Conservation (phyloP, 495 filamentous ascomycete genomes). For the Staphylotrichum tortipilum region DNA sequence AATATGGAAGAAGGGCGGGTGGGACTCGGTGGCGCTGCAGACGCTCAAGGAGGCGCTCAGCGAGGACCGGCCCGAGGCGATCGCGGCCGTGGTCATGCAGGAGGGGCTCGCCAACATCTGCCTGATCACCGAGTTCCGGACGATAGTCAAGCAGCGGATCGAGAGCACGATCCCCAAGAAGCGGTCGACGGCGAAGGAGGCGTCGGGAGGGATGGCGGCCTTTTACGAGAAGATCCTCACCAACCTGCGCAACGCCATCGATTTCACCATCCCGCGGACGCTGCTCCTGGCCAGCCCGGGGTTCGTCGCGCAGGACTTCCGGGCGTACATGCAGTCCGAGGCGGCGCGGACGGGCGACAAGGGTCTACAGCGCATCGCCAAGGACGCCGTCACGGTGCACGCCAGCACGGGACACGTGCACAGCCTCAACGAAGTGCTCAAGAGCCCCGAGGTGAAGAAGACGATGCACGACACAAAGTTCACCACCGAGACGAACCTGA, state of each 20-base stretch:
- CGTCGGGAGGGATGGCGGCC: slow-evolving; percentile 66
- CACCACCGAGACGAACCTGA: slow-evolving; percentile 69
- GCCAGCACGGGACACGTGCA: slow-evolving; percentile 77
- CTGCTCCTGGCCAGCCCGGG: slow-evolving; percentile 86
- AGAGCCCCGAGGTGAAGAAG: slow-evolving; percentile 63
- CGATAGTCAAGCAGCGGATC: slow-evolving; percentile 78
- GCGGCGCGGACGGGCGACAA: slow-evolving; percentile 63
- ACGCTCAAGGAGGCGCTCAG: slow-evolving; percentile 71
- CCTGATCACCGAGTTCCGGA: slow-evolving; percentile 85
- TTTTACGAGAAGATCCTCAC: slow-evolving; percentile 76
- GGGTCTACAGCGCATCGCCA: slow-evolving; percentile 46
- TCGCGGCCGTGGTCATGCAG: slow-evolving; percentile 88
- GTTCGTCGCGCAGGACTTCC: slow-evolving; percentile 74
- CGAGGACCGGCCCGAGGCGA: slow-evolving; percentile 65
- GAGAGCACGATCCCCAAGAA: slow-evolving; percentile 78
- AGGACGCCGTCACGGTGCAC: slow-evolving; percentile 68
- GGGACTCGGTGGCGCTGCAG: slow-evolving; percentile 83
- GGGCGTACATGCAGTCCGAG: slow-evolving; percentile 65
- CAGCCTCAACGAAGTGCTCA: slow-evolving; percentile 75
- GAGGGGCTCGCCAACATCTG: slow-evolving; percentile 91
- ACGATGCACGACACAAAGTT: slow-evolving; percentile 79
- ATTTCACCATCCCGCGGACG: slow-evolving; percentile 59
- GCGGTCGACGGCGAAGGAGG: slow-evolving; percentile 50
- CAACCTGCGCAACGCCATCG: slow-evolving; percentile 68
- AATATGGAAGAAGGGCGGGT: slow-evolving; percentile 78